Evolutionary conservation across 768 basidiomycete species (phyloP), one percentile per base, ranked within the genome.

Genomic region (Psilocybe cubensis): DNA sequence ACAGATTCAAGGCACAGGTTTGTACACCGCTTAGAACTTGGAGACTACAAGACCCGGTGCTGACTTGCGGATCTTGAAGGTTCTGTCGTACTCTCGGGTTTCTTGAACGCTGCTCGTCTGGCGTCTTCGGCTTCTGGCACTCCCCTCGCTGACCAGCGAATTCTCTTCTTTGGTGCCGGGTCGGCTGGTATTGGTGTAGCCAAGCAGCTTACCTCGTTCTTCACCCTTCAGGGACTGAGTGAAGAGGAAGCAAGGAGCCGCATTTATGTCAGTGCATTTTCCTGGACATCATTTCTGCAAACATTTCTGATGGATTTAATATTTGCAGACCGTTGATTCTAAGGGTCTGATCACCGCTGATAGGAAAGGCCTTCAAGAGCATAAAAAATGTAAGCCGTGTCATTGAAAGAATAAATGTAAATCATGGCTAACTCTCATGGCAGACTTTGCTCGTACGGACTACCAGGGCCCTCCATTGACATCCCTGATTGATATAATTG

Each of bases 121-220:
- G 76, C 86, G 11, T 82, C 82, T 44, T 75, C 74, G 74, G 70
- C 83, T 68, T 69, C 83, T 78, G 70, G 79, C 71, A 78, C 54
- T 46, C 77, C 88, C 10, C 74, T 92, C 45, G 72, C 78, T 24
- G 89, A 91, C 46, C 94, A 96, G 64, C 83, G 84, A 43, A 89
- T 96, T 64, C 78, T 96, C 49, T 95, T 96, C 80, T 87, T 91
- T 49, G 94, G 94, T n/a, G 92, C 94, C 1, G 94, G 94, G 0
- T 89, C 87, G 10, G 89, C 91, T 7, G 94, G 93, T 43, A 89
- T 95, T 50, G 94, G 94, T 53, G 94, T 96, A 35, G 94, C 89
- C 42, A 86, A 85, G 72, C 92, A 95, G 68, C 77, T 91, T 25
- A 77, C 85, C 69, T 89, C 88, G 54, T 95, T 94, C 79, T 92